Conservation (phyloP, 1,139 yeast genomes). For the Candida labiduridarum region DNA sequence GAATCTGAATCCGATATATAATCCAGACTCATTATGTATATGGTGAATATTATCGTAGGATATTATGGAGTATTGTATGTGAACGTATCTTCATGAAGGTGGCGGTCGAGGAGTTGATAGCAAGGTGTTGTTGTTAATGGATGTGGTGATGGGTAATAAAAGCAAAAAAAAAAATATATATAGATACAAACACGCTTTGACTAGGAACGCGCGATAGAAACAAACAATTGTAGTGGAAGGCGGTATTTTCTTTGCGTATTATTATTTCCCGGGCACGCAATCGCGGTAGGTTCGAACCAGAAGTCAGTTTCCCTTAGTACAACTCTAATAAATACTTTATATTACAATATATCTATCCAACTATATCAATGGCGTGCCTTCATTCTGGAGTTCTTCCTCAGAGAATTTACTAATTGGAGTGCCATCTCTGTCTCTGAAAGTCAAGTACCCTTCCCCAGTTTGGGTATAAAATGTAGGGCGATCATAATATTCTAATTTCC, state of each 20-base stretch:
- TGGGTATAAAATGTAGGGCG: constrained; percentile 25
- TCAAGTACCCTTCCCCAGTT: constrained; percentile 25
- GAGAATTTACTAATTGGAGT: constrained; percentile 8
- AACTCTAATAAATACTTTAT: too few relatives aligned
- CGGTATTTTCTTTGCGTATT: too few relatives aligned
- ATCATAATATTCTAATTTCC: constrained; percentile 22
- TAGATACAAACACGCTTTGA: not conserved
- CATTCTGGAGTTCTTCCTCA: constrained; percentile 10
- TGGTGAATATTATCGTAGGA: not conserved
- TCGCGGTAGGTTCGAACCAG: too few relatives aligned
- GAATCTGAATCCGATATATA: constrained; percentile 23
- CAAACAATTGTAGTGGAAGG: too few relatives aligned
- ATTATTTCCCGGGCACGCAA: too few relatives aligned
- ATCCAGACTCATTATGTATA: constrained; percentile 15
- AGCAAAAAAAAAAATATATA: not conserved
- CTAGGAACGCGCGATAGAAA: too few relatives aligned
- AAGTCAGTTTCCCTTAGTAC: too few relatives aligned
- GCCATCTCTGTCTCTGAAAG: constrained; percentile 15
- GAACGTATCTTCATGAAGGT: not conserved
- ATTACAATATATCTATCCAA: too few relatives aligned
- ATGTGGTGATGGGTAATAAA: not conserved
- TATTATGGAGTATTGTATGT: not conserved
- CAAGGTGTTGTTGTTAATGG: not conserved
- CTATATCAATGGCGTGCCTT: constrained; percentile 12
- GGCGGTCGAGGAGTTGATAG: not conserved